Base-by-base conservation (phyloP, 768 basidiomycete genomes). In the Psilocybe sp. region DNA sequence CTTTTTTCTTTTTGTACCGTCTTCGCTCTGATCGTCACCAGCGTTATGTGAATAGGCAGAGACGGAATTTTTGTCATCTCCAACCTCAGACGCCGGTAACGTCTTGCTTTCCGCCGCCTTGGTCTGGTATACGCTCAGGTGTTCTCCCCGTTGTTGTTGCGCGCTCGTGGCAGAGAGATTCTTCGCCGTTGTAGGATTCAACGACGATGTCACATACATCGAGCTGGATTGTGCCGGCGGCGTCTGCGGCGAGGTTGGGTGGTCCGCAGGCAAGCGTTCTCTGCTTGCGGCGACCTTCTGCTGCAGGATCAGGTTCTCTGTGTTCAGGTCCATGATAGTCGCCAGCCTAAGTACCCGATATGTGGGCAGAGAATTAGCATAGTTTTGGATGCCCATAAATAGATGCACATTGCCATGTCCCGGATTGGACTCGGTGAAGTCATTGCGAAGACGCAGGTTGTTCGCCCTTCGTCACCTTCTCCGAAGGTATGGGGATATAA, bases 251-350 rank as follows among this genome's bases (percentile, higher is more conserved):
- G 63, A 55, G n/a, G 61, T 55, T 2, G 64, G 34, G 11, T 47
- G 53, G 19, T 62, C 51, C 6, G 57, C 59, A 20, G 64, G 67
- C 20, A 66, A 57, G 39, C 53, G 70, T 44, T 60, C 65, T 51
- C 63, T 65, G 13, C 75, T 61, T 46, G 79, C 76, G 1, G 68
- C 63, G 32, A 87, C 66, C 20, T 84, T 82, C 51, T 80, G 79
- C 56, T 87, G 77, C 37, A 97, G 67, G 12, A 84, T 78, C 64
- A 91, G 87, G 64, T 97, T 93, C 69, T 95, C 92, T 49, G 86
- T 73, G 66, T 92, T 94, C 44, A 96, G 79, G 60, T 96, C 93
- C 33, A 97, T 59, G 56, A 84, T 81, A 1, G 83, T 81, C 54
- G 85, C 80, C 28, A 89, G 67, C 79, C 89, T 89, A 49, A 40